phyloP scores from a whole-genome alignment of 768 basidiomycete species.

The Hygrophoropsis aurantiaca region DNA sequence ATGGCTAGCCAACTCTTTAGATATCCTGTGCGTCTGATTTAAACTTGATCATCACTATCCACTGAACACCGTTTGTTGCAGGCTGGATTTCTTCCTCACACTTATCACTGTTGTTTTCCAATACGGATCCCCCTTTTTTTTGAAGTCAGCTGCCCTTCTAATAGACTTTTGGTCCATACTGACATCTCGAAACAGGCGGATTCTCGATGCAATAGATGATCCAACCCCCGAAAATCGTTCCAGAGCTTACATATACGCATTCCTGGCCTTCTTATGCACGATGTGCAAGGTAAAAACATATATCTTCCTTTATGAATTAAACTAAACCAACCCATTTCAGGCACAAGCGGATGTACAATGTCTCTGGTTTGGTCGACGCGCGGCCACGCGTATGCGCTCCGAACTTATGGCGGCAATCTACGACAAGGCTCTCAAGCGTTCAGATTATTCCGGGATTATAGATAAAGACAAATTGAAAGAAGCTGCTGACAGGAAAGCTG shows the following conservation, averaged over 20 bases:
- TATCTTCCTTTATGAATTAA: not conserved
- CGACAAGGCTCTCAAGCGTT: constrained; percentile 82
- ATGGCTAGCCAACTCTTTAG: constrained; percentile 40
- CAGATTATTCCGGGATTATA: constrained; percentile 79
- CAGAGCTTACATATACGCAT: constrained; percentile 70
- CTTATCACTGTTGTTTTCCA: constrained; percentile 64
- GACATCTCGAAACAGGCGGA: constrained; percentile 31
- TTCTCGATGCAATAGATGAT: constrained; percentile 52
- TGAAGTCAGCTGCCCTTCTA: not conserved
- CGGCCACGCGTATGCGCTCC: constrained; percentile 64
- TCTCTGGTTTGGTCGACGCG: constrained; percentile 81
- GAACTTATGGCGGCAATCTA: constrained; percentile 88
- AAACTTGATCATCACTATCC: not conserved
- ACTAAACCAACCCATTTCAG: constrained; percentile 20
- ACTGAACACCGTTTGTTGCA: constrained; percentile 12
- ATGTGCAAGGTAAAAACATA: not conserved
- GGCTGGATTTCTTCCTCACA: constrained; percentile 62
- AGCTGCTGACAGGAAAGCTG: constrained; percentile 20
- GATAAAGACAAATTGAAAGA: constrained; percentile 42
- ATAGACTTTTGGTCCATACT: not conserved
- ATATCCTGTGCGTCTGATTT: constrained; percentile 25
- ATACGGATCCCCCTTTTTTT: constrained; percentile 41
- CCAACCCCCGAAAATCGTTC: constrained; percentile 47
- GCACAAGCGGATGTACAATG: constrained; percentile 71
- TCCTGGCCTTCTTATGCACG: constrained; percentile 61